Evolutionary conservation across 805 yeast genomes (phyloP), one percentile per base, ranked within the genome.

Genomic region (Candida oleophila): DNA sequence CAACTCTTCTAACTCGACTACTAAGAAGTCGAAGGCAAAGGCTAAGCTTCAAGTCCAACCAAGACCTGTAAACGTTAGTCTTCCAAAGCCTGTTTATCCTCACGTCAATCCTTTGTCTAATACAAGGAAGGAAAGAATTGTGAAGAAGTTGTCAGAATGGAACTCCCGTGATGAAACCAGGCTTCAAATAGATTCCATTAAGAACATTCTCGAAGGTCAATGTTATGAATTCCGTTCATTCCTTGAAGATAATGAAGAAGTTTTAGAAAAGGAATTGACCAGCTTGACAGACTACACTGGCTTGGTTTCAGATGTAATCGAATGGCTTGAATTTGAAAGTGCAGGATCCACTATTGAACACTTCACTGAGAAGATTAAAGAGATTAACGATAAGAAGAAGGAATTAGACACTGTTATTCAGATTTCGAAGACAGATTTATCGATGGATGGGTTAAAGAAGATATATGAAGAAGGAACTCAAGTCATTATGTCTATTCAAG

Each of bases 321-420:
- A 85, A 49, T 89, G 96, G 96, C 68, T 89, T 34, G 96, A 89
- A 42, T 81, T 78, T 55, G 89, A 82, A 15, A 75, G 88, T 33
- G 86, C 78, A 45, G 71, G 67, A 19, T 77, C 87, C 1, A 51
- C 63, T 2, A 14, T 59, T 18, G 57, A 59, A 3, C 68, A 63
- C 4, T 49, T 71, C 11, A 45, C 56, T 38, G 56, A 46, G 8
- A 71, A 66, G 50, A 43, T 57, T 18, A 45, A 50, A n/a, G 54
- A 52, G 22, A 42, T 71, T 4, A 32, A 48, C 0, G 50, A 46
- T 2, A 54, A 57, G 39, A 58, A 54, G 47, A 34, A 45, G 2
- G 52, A 53, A 22, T 51, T 69, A 43, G 69, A 71, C 32, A 58
- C 66, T 3, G 69, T 64, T 43, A 54, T 78, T 15, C 67, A 67